Base-by-base conservation (phyloP, 73 alveolate species). In the Diophrys sp. region DNA sequence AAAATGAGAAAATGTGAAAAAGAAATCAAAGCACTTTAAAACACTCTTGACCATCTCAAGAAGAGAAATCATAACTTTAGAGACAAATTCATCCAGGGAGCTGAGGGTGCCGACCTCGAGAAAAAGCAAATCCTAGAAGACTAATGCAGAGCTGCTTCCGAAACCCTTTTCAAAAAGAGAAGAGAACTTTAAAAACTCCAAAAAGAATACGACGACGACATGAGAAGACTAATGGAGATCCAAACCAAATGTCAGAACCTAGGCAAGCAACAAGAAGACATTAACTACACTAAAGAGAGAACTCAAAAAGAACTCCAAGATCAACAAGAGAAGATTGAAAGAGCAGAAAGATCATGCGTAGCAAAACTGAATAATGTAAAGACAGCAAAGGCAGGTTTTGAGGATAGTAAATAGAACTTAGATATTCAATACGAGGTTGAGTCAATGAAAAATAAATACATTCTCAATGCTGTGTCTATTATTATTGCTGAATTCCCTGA, bases 1-100 rank as follows among this genome's bases (percentile, higher is more conserved):
- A 96, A 96, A 87, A 95, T 96, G 77, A 92, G 98, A 31, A 94
- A 95, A 81, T 95, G 98, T 33, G 98, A 94, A 91, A 95, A 96
- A 89, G 99, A 93, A 76, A 81, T 91, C 29, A 89, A 95, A 86
- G 97, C 98, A 14, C 89, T 96, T 56, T 96, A 93, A 68, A 96
- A 92, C 71, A 96, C 99, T 24, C 87, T 96, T 54, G 96, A 94
- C 44, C 96, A 92, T 67, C 90, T 91, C 56, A 94, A 93, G 84
- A 87, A 80, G 81, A 91, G 98, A 83, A 91, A 93, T 87, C 91
- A 94, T 56, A 96, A 96, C 75, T 87, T 82, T 28, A 90, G 93
- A 73, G 93, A 88, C 78, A 79, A 79, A 68, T 89, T 80, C 82
- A 66, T 82, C 73, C 76, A 84, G 55, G 93, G 92, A 23, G 94